A percentile compares a stretch with the other conserved stretches of the same genome.
Evolutionary conservation across 768 basidiomycete species (phyloP).

Genomic region (Naganishia kalamii): DNA sequence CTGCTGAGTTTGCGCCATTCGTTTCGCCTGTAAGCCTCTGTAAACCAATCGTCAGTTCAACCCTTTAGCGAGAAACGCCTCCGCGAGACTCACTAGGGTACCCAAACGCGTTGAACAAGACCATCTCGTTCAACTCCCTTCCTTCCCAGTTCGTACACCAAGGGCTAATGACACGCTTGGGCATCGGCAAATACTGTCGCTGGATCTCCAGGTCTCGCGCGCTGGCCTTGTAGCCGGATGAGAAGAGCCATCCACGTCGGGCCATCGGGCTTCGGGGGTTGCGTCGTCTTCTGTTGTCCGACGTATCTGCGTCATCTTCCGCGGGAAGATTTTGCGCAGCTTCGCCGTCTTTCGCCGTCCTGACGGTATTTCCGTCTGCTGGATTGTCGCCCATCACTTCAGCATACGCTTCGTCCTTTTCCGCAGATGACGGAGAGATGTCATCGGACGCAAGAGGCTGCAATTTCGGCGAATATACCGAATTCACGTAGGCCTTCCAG

Average conservation of each 20-base stretch:
- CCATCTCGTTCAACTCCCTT: constrained; percentile 28
- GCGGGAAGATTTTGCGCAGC: neutral
- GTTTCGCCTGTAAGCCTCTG: constrained; percentile 19
- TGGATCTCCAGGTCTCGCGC: constrained; percentile 1
- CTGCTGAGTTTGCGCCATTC: constrained; percentile 21
- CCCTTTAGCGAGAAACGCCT: neutral
- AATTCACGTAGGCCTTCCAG: constrained; percentile 4
- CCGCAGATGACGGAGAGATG: too few relatives aligned
- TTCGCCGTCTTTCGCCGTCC: neutral
- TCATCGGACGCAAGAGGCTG: neutral
- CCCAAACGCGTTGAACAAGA: constrained; percentile 23
- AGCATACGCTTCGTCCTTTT: neutral
- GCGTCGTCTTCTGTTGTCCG: neutral
- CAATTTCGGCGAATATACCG: neutral
- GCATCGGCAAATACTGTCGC: neutral
- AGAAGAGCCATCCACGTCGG: neutral
- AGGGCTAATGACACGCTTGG: constrained; percentile 13
- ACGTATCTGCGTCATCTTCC: neutral
- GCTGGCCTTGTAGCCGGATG: neutral
- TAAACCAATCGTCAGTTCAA: neutral
- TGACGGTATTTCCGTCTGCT: neutral
- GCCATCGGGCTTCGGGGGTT: neutral
- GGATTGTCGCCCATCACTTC: neutral
- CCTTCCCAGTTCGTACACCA: constrained; percentile 44
- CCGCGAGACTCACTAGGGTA: constrained; percentile 22